These are phyloP conservation scores for Saccharum officinarum DNA, from an alignment of 176 grass and related monocot species.

Conservation along the genomic window DNA sequence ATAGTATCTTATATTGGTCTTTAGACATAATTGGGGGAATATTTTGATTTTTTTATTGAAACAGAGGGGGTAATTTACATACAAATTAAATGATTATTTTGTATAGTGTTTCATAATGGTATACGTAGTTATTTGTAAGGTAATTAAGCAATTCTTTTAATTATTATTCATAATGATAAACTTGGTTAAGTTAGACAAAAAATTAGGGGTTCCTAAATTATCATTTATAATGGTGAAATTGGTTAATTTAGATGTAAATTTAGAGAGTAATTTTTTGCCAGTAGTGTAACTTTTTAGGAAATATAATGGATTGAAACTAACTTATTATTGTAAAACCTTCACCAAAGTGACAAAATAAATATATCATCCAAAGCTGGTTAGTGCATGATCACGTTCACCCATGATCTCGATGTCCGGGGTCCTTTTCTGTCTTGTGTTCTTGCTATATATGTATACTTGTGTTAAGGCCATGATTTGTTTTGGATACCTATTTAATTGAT, in stretches of 20 bases:
- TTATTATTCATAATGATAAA: too few relatives aligned
- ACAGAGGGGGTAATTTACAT: neutral
- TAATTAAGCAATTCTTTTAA: too few relatives aligned
- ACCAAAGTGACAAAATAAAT: neutral
- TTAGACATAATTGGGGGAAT: neutral
- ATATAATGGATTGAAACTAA: neutral
- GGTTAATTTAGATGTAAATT: too few relatives aligned
- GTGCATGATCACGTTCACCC: constrained; percentile 17
- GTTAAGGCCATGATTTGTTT: neutral
- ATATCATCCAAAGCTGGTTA: constrained; percentile 4
- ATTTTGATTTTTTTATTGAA: neutral
- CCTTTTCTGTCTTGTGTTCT: neutral
- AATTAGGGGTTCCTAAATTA: too few relatives aligned
- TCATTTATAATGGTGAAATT: too few relatives aligned
- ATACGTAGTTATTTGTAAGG: too few relatives aligned
- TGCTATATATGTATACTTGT: neutral
- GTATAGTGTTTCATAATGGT: too few relatives aligned
- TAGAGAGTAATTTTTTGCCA: too few relatives aligned
- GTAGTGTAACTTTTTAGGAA: neutral
- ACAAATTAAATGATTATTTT: neutral
- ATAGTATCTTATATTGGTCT: too few relatives aligned
- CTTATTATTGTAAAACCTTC: constrained; percentile 18
- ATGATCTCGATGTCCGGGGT: neutral
- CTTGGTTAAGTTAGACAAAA: too few relatives aligned
- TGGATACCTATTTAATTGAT: neutral